Base-by-base conservation (phyloP, 1,139 yeast species). In the Taphrina betulina region DNA sequence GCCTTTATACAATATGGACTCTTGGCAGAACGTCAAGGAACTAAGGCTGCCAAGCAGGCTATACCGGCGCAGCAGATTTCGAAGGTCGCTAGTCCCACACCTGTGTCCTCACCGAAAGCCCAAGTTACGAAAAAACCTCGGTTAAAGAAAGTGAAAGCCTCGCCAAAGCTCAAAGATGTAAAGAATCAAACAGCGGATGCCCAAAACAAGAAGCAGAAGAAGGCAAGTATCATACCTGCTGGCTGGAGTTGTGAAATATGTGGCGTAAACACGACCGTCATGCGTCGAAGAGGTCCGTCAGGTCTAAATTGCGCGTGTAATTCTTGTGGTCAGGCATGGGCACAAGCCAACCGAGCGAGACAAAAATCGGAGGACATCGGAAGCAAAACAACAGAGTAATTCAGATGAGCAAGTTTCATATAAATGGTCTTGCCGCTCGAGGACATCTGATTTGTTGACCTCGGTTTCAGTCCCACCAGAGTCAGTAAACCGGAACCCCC, bases 201-300 rank as follows among this genome's bases (percentile, higher is more conserved):
- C 7, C 12, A 7, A 12, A 12, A 7, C 31, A 26, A 26, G 31
- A 29, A 43, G 38, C 16, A 31, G 38, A 43, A 31, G 20, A 43
- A 43, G 29, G 48, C 48, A 19, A 43, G 48, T 37, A 31, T 43
- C 29, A 43, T 43, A 19, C 48, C 48, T 12, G 48, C 29, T 19
- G 48, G 48, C 7, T 43, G 48, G 48, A 29, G 31, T n/a, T 43
- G 48, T 23, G 48, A 43, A 31, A 31, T 43, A 3, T 43, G 48
- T 20, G 38, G 38, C 4, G 48, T 43, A 17, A 31, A 24, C 12
- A 43, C 48, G 28, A 43, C 48, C 2, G 48, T 43, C 17, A 43
- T 43, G 48, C 36, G 48, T 3, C 38, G 48, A 3, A 43, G 48
- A 20, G 48, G 48, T 3, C 48, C 48, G 3, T 43, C 48, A 4